These are phyloP conservation scores for Alternaria atra DNA, from an alignment of 2,329 filamentous ascomycete species.

Conservation along the genomic window DNA sequence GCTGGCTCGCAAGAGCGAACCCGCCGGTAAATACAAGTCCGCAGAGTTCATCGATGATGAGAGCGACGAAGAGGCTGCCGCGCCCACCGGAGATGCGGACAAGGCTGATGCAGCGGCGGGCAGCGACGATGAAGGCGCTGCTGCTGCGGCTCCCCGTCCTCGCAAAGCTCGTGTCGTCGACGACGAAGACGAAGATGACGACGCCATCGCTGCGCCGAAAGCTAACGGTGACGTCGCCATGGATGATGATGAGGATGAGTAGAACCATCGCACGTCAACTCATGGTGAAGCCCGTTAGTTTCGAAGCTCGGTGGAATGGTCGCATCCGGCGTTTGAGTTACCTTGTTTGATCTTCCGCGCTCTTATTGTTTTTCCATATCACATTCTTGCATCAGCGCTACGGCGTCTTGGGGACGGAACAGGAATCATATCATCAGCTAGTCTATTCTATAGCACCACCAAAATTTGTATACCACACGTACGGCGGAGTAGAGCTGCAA, in stretches of 20 bases:
- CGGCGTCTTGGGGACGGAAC: conserved; percentile 20
- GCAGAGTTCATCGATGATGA: conserved; percentile 83
- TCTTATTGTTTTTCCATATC: conserved; percentile 9
- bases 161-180: conserved; percentile 45
- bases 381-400: conserved; percentile 32
- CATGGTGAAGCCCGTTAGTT: neutral
- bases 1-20: conserved; percentile 62
- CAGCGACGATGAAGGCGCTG: conserved; percentile 35
- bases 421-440: neutral
- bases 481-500: neutral
- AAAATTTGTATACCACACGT: conserved; percentile 11
- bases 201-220: conserved; percentile 31
- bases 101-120: conserved; percentile 15
- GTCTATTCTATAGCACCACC: neutral
- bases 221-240: conserved; percentile 35
- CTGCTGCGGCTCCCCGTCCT: conserved; percentile 32
- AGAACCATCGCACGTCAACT: conserved; percentile 3
- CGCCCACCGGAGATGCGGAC: conserved; percentile 27
- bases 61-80: conserved; percentile 41
- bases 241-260: conserved; percentile 46
- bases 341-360: neutral
- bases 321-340: neutral
- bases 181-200: conserved; percentile 47
- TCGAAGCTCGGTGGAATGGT: neutral
- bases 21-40: conserved; percentile 78